Conservation (phyloP, 148 eudicot genomes). For the Fallopia convolvulus region DNA sequence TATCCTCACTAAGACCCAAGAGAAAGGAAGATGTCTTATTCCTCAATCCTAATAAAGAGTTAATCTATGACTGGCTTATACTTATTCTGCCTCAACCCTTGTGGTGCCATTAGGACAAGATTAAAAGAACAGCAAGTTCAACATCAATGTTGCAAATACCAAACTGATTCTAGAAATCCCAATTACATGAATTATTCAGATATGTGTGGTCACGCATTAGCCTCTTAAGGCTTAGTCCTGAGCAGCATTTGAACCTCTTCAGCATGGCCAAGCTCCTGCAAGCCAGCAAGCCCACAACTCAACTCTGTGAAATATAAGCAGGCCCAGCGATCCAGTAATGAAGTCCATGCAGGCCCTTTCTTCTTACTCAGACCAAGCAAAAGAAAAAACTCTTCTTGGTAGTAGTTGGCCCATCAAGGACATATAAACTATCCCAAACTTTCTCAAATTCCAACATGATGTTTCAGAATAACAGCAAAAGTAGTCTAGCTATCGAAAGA, state of each 20-base stretch:
- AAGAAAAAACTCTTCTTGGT: not conserved
- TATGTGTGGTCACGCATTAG: not conserved
- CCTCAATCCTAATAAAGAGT: not conserved
- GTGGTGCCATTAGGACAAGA: not conserved
- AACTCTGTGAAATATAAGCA: conserved; percentile 2
- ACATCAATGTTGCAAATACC: not conserved
- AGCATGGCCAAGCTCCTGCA: not conserved
- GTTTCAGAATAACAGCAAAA: not conserved
- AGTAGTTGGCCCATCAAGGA: not conserved
- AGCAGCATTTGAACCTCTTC: not conserved
- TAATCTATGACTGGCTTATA: not conserved
- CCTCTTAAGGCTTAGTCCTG: not conserved
- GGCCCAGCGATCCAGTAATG: not conserved
- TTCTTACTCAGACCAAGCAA: not conserved
- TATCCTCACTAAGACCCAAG: not conserved
- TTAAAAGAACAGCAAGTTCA: not conserved
- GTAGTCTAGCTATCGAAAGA: not conserved
- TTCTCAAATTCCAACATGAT: not conserved
- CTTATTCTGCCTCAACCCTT: not conserved
- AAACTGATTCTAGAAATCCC: not conserved
- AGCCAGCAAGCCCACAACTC: not conserved
- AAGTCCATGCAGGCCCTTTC: not conserved
- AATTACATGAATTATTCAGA: not conserved
- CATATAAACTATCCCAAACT: not conserved
- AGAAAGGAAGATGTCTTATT: not conserved